Conservation (phyloP, 1,139 yeast species). For the Kodamaea fungicola region DNA sequence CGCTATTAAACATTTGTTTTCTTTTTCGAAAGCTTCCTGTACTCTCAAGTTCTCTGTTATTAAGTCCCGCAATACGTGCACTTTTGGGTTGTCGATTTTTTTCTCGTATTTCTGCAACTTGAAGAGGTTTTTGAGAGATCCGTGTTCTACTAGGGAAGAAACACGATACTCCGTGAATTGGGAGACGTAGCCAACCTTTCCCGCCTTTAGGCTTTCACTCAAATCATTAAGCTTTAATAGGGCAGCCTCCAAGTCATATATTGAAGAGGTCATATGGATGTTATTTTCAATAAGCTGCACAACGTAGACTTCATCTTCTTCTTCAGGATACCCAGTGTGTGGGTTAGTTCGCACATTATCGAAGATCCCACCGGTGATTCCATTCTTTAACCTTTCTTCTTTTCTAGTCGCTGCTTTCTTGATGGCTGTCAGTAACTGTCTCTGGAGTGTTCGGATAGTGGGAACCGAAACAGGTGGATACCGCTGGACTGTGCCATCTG, state of each 20-base stretch:
- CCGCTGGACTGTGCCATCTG: not conserved
- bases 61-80: not conserved
- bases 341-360: constrained; percentile 5
- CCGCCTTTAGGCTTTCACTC: constrained; percentile 30
- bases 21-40: constrained; percentile 3
- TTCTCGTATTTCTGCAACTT: not conserved
- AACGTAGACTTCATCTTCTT: constrained; percentile 6
- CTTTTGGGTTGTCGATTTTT: not conserved
- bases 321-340: not conserved
- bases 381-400: constrained; percentile 9
- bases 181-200: constrained; percentile 18
- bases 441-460: constrained; percentile 36
- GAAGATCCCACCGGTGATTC: constrained; percentile 4
- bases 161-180: no score
- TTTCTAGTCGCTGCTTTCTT: constrained; percentile 23
- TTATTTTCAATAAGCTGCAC: constrained; percentile 11
- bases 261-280: constrained; percentile 18
- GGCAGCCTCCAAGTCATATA: constrained; percentile 28
- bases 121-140: no score
- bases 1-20: constrained; percentile 3
- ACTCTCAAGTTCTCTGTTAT: constrained; percentile 1
- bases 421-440: constrained; percentile 35
- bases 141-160: no score
- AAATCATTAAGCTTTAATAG: constrained; percentile 28
- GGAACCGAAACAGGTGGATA: constrained; percentile 20